Evolutionary conservation across 805 yeast genomes (phyloP), one percentile per base, ranked within the genome.

Genomic region (Clavispora asparagi): DNA sequence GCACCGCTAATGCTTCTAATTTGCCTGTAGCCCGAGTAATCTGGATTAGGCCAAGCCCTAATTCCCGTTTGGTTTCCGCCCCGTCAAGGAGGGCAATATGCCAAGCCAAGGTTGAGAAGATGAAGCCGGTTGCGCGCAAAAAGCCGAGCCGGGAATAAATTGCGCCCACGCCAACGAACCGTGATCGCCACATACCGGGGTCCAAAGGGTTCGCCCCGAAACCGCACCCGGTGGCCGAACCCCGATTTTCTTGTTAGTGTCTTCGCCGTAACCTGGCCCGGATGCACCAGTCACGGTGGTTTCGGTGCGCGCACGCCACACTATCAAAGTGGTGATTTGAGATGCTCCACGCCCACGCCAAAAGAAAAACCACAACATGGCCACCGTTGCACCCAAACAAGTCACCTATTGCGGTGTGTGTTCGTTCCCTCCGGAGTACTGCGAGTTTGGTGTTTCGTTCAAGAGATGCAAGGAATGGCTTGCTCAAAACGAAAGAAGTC

Each of bases 401-500:
- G 78, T 83, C 17, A 59, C 76, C 13, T 88, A 88, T 68, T 88
- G 96, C 63, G 89, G 81, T 6, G 78, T 87, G 12, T 88, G 96
- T 62, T 68, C 88, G 1, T 83, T 78, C 60, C 96, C 96, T n/a
- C 88, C 88, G 4, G 96, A 79, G 65, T 91, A 83, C 68, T 91
- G 98, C 70, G 97, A 92, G 62, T 91, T 91, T 61, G 94, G 96
- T 11, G 87, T 85, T 40, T 70, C 82, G 26, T 76, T 87, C 65
- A 84, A 83, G 61, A 81, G 87, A 60, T 91, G 98, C 69, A 88
- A 86, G 57, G 81, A 77, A 19, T 89, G 97, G 96, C 74, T 92
- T 39, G 70, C 77, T 47, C 80, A 77, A 36, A 70, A 75, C 42
- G 74, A 88, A 55, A 66, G 71, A 2, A 85, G 78, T 13, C 61